Evolutionary conservation across 441 rosid species (phyloP).

Genomic region (Croton setiger): DNA sequence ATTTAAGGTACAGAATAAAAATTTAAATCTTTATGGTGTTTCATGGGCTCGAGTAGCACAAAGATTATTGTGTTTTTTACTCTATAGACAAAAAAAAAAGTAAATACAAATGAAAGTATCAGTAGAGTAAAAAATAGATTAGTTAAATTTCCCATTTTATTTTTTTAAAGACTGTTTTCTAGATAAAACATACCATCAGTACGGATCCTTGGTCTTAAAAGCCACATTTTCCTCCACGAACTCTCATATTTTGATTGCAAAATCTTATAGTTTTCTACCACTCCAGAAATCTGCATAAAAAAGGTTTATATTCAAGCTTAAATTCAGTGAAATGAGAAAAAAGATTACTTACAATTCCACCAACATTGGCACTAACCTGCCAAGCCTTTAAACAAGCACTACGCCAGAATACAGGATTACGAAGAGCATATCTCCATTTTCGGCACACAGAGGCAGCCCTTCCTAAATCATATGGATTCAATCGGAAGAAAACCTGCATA

Average conservation of each 20-base stretch:
- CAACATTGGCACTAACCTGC: constrained; percentile 48
- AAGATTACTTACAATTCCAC: background rate
- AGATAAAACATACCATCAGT: constrained; percentile 61
- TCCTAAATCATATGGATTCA: constrained; percentile 82
- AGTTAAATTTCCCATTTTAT: background rate
- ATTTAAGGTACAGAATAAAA: too few species aligned
- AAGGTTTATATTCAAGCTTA: constrained; percentile 13
- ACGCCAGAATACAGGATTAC: constrained; percentile 94
- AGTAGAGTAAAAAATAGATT: background rate
- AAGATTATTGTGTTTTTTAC: too few species aligned
- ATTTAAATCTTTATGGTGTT: too few species aligned
- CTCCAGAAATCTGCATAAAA: constrained; percentile 55
- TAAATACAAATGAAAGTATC: too few species aligned
- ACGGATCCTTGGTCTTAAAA: constrained; percentile 78
- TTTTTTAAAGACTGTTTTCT: too few species aligned
- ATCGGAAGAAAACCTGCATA: constrained; percentile 72
- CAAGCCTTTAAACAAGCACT: constrained; percentile 89
- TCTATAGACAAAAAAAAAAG: too few species aligned
- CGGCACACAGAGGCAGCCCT: constrained; percentile 87
- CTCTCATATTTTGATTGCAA: constrained; percentile 82
- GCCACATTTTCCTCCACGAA: constrained; percentile 99
- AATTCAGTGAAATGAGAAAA: constrained; percentile 8
- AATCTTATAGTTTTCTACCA: constrained; percentile 72
- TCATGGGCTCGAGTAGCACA: too few species aligned
- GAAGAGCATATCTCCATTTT: constrained; percentile 90